Evolutionary conservation across 345 rosid genomes (phyloP).

Genomic region (Mercurialis annua): DNA sequence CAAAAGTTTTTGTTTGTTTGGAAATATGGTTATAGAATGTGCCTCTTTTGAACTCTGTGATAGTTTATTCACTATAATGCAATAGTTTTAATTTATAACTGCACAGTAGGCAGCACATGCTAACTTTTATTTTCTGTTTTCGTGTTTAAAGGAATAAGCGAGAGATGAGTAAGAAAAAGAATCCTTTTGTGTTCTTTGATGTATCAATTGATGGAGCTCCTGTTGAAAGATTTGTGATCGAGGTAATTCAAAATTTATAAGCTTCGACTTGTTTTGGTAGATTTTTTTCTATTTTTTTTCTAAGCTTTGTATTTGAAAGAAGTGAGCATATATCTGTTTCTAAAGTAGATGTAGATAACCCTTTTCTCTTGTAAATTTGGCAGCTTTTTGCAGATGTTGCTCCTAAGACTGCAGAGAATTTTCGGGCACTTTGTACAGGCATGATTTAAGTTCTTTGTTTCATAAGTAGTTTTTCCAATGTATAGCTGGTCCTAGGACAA

Average conservation of each 20-base stretch:
- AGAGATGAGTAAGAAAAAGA: conserved; percentile 70
- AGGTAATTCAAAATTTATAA: conserved; percentile 48
- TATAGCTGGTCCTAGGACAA: neutral
- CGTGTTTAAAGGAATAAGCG: neutral
- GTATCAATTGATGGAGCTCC: conserved; percentile 67
- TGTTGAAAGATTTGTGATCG: conserved; percentile 61
- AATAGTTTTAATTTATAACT: neutral
- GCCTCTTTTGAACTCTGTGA: too few relatives aligned
- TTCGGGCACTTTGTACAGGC: conserved; percentile 96
- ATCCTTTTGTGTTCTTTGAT: conserved; percentile 76
- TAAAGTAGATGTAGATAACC: neutral
- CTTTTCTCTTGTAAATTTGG: conserved; percentile 17
- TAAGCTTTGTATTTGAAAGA: too few relatives aligned
- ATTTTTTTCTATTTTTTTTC: too few relatives aligned
- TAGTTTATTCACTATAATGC: too few relatives aligned
- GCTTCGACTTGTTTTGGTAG: too few relatives aligned
- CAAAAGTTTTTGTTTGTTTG: neutral
- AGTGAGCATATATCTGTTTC: neutral
- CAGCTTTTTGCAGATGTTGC: conserved; percentile 90
- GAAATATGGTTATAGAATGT: too few relatives aligned
- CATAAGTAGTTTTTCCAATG: neutral
- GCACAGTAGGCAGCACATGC: conserved; percentile 4
- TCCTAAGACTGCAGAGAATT: conserved; percentile 94
- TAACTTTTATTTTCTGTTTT: neutral
- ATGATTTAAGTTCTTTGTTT: conserved; percentile 9